Conservation (phyloP, 495 filamentous ascomycete species). For the Baudoinia panamericana region DNA sequence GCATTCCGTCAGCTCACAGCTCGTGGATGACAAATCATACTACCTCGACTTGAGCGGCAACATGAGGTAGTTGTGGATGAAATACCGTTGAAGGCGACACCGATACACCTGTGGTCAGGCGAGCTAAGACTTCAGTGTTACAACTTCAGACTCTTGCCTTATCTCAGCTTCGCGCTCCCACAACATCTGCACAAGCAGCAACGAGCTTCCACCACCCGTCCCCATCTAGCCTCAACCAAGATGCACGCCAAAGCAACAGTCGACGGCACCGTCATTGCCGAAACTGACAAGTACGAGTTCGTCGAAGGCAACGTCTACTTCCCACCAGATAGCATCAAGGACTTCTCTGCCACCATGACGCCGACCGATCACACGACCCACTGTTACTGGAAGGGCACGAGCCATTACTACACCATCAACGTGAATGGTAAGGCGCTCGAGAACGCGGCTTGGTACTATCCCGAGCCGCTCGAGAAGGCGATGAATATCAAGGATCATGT, state of each 20-base stretch:
- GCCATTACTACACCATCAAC: constrained; percentile 52
- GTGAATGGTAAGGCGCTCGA: constrained; percentile 33
- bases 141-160: not conserved
- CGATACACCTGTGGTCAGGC: no score
- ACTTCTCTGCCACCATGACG: constrained; percentile 22
- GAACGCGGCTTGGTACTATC: constrained; percentile 60
- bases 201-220: not conserved
- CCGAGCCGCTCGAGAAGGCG: constrained; percentile 43
- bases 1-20: no score
- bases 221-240: constrained; percentile 29
- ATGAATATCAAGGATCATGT: constrained; percentile 48
- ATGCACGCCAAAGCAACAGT: constrained; percentile 42
- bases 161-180: not conserved
- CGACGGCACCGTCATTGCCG: constrained; percentile 45
- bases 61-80: no score
- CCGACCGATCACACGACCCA: constrained; percentile 33
- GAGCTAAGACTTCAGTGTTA: no score
- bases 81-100: no score
- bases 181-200: not conserved
- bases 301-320: constrained; percentile 63
- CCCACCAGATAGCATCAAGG: constrained; percentile 32
- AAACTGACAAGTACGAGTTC: constrained; percentile 46
- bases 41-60: no score
- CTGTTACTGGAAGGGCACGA: constrained; percentile 60
- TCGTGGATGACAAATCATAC: no score